These are phyloP conservation scores for Synchytrium microbalum DNA, from an alignment of 371 early-diverging fungal genomes.

Conservation along the genomic window DNA sequence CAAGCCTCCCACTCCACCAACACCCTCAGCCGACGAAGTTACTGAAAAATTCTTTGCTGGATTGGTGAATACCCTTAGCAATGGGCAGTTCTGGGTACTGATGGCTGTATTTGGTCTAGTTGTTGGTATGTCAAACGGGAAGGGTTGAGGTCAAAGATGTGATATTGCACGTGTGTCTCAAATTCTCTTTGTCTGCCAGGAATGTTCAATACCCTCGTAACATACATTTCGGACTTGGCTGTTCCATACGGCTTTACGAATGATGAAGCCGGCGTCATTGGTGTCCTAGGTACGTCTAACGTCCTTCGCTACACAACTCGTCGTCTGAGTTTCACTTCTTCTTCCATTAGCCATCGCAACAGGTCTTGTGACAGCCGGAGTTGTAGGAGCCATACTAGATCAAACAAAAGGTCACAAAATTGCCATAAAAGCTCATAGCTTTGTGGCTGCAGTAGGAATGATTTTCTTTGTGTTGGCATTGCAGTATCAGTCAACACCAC, in stretches of 20 bases:
- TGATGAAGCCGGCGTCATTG: slow-evolving; percentile 43
- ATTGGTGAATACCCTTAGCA: slow-evolving; percentile 39
- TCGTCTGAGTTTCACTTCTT: not conserved
- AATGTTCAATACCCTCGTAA: slow-evolving; percentile 54
- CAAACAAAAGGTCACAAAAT: slow-evolving; percentile 10
- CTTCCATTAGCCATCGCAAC: not conserved
- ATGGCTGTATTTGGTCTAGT: slow-evolving; percentile 46
- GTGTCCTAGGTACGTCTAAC: slow-evolving; percentile 8
- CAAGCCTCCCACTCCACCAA: slow-evolving; percentile 43
- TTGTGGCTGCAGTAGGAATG: slow-evolving; percentile 9
- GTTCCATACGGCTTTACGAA: slow-evolving; percentile 57
- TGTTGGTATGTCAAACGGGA: slow-evolving; percentile 14
- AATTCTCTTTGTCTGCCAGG: slow-evolving; percentile 19
- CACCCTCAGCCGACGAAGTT: slow-evolving; percentile 15
- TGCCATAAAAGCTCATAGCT: slow-evolving; percentile 4
- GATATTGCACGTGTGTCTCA: not conserved
- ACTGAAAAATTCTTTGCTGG: slow-evolving; percentile 36
- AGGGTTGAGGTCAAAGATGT: no score
- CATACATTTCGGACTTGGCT: slow-evolving; percentile 50
- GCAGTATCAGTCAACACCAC: slow-evolving; percentile 1
- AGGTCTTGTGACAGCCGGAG: slow-evolving; percentile 11
- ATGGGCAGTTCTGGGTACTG: slow-evolving; percentile 47
- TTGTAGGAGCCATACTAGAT: slow-evolving; percentile 15
- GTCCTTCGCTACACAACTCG: not conserved
- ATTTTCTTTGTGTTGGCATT: slow-evolving; percentile 17